These are phyloP conservation scores for Backusella parvicylindrica DNA, from an alignment of 192 early-diverging fungal genomes.

Conservation along the genomic window DNA sequence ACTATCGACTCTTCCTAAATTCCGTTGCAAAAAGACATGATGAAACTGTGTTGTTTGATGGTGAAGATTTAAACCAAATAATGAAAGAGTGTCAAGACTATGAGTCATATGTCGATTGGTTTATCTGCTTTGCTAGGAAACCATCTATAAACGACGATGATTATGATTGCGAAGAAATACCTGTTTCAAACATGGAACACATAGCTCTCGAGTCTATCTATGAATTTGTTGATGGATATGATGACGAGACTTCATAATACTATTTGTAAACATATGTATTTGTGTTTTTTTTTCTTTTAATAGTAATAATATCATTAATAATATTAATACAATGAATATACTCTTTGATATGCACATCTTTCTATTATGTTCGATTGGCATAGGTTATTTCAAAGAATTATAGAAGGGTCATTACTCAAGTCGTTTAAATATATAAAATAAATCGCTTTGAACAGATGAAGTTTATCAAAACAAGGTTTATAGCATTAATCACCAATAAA, in stretches of 20 bases:
- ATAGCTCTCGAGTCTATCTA: conserved; percentile 13
- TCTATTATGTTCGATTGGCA: too few relatives aligned
- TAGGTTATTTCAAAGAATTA: too few relatives aligned
- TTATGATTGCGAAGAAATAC: neutral
- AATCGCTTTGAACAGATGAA: too few relatives aligned
- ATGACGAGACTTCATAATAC: conserved; percentile 1
- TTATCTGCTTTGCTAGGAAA: conserved; percentile 17
- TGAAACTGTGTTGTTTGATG: neutral
- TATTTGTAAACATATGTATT: too few relatives aligned
- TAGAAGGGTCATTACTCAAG: too few relatives aligned
- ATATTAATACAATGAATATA: too few relatives aligned
- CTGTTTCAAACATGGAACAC: neutral
- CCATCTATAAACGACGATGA: neutral
- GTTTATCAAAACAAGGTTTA: too few relatives aligned
- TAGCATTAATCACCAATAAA: too few relatives aligned
- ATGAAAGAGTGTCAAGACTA: conserved; percentile 9
- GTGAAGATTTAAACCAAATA: neutral
- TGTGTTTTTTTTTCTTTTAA: too few relatives aligned
- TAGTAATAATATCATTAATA: too few relatives aligned
- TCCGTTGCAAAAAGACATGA: neutral
- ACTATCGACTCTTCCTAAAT: neutral
- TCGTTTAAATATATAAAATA: too few relatives aligned
- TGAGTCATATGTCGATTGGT: conserved; percentile 16
- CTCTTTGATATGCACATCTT: too few relatives aligned
- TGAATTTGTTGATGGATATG: conserved; percentile 20